phyloP scores from a whole-genome alignment of 106 monocot species.

The Vanilla planifolia region DNA sequence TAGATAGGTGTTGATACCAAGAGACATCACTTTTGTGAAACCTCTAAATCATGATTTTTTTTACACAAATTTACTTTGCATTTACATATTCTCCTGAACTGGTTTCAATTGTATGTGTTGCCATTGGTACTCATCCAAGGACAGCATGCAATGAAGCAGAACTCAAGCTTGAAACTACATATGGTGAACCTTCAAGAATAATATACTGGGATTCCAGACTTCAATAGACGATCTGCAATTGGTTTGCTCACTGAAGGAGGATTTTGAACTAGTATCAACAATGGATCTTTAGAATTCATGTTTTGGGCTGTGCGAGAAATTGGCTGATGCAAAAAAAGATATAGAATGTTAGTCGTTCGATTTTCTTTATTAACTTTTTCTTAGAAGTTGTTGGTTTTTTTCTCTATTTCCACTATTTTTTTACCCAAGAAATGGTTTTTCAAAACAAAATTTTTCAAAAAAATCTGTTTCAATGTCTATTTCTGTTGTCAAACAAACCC shows the following conservation, averaged over 20 bases:
- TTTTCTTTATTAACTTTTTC: too few species aligned
- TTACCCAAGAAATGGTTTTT: neutral
- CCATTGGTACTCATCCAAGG: neutral
- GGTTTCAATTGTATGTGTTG: neutral
- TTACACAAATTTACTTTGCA: neutral
- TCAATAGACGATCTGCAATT: conserved; percentile 11
- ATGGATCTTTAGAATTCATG: conserved; percentile 18
- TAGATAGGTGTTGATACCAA: neutral
- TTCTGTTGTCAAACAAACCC: too few species aligned
- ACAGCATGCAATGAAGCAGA: too few species aligned
- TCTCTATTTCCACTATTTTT: neutral
- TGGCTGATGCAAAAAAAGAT: conserved; percentile 60
- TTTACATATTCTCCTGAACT: neutral
- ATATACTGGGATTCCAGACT: neutral
- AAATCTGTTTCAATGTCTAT: too few species aligned
- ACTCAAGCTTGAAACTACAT: conserved; percentile 15
- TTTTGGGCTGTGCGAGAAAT: conserved; percentile 27
- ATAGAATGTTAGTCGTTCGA: neutral
- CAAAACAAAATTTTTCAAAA: neutral
- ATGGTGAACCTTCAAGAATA: neutral
- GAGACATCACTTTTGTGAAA: neutral
- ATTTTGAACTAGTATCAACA: conserved; percentile 75
- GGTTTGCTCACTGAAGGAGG: conserved; percentile 27
- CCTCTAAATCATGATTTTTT: neutral
- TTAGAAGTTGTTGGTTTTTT: neutral